Percentiles rank a stretch among this genome's conserved stretches.
Conservation (phyloP, 305 asterid species). For the Euphrasia arctica region DNA sequence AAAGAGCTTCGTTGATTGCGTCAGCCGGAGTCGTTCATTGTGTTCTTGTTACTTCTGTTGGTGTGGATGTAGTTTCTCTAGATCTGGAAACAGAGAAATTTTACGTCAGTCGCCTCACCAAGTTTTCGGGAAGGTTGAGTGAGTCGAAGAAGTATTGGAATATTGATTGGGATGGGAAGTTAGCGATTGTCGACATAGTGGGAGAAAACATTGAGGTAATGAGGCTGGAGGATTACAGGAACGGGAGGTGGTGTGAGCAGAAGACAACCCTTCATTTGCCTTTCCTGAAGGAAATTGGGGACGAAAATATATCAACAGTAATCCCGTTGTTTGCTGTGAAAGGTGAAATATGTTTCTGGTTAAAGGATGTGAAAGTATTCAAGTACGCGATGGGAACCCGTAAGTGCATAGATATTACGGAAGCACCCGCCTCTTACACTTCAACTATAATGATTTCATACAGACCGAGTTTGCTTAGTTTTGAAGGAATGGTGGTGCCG, state of each 20-base stretch:
- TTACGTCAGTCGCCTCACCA: not conserved
- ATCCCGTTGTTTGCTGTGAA: not conserved
- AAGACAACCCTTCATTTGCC: slow-evolving; percentile 22
- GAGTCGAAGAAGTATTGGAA: not conserved
- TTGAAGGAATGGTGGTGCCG: not conserved
- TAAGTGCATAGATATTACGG: not conserved
- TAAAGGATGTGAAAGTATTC: not conserved
- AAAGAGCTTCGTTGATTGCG: not conserved
- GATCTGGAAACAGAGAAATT: not conserved
- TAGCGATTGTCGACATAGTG: not conserved
- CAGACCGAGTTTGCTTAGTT: not conserved
- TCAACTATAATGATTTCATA: not conserved
- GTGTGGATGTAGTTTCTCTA: not conserved
- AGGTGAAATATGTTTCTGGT: not conserved
- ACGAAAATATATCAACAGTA: not conserved
- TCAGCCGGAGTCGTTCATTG: not conserved
- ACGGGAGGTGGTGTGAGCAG: slow-evolving; percentile 20
- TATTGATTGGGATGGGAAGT: not conserved
- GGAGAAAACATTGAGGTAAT: slow-evolving; percentile 20
- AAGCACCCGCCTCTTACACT: too few relatives aligned
- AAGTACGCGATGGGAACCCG: not conserved
- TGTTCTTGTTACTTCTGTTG: not conserved
- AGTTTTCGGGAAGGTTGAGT: not conserved
- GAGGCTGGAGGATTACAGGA: slow-evolving; percentile 26
- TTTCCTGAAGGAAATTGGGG: slow-evolving; percentile 9